Percentiles rank a stretch among this genome's conserved stretches.
These are phyloP conservation scores for Geotrichum klebahnii DNA, from an alignment of 1,139 yeast genomes.

Conservation along the genomic window DNA sequence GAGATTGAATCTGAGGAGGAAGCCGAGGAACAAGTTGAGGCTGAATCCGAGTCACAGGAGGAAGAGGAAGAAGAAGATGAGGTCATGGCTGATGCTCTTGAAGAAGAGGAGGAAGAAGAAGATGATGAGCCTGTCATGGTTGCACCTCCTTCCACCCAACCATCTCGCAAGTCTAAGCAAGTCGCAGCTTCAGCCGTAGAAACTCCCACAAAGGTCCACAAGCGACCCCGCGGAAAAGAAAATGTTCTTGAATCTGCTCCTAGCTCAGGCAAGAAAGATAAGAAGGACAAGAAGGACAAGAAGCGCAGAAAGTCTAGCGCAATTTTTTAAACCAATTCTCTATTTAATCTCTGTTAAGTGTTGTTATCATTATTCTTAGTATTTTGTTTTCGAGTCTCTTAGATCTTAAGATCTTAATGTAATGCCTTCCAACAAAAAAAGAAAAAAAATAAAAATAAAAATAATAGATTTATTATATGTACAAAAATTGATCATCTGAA, in stretches of 20 bases:
- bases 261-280: constrained; percentile 4
- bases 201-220: constrained; percentile 3
- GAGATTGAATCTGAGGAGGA: constrained; percentile 6
- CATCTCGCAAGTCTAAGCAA: constrained; percentile 2
- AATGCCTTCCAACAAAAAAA: no score
- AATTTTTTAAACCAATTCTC: constrained; percentile 4
- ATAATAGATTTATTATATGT: not conserved
- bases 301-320: constrained; percentile 28
- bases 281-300: constrained; percentile 24
- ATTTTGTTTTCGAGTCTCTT: no score
- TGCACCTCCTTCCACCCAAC: constrained; percentile 5
- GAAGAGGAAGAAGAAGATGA: constrained; percentile 14
- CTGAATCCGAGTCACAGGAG: no score
- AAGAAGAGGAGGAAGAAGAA: constrained; percentile 7
- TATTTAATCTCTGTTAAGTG: no score
- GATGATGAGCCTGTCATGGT: constrained; percentile 1
- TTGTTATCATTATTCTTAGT: no score
- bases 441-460: not conserved
- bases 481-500: no score
- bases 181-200: not conserved
- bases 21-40: no score
- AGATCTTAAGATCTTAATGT: no score
- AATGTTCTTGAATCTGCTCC: not conserved
- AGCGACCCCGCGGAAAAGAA: not conserved
- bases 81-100: constrained; percentile 7